These are phyloP conservation scores for Cryptococcus sp. DNA, from an alignment of 1,284 basidiomycete species.

Conservation along the genomic window DNA sequence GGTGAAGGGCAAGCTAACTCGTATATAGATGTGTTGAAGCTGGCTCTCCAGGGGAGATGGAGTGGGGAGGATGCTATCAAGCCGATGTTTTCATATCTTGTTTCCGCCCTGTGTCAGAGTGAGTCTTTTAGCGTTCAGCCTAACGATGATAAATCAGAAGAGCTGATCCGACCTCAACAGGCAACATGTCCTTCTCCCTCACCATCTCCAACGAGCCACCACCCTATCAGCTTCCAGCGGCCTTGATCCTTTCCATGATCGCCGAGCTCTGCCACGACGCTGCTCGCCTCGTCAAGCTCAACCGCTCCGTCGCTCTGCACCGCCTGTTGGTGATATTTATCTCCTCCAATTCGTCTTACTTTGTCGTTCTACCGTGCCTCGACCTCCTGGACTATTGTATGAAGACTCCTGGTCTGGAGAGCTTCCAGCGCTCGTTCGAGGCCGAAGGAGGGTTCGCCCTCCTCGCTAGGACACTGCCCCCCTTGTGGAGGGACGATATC, in stretches of 20 bases:
- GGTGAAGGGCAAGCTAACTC: not conserved
- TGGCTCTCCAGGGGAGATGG: conserved; percentile 40
- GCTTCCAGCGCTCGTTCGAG: conserved; percentile 47
- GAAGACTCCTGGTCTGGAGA: conserved; percentile 34
- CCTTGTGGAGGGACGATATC: conserved; percentile 37
- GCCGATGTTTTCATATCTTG: conserved; percentile 77
- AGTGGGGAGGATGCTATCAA: conserved; percentile 59
- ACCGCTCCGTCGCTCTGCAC: conserved; percentile 45
- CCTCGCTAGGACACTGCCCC: conserved; percentile 34
- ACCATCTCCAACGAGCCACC: conserved; percentile 26
- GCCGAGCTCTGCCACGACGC: conserved; percentile 31
- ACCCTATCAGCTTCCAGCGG: conserved; percentile 35
- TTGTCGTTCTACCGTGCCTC: conserved; percentile 41
- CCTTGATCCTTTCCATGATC: conserved; percentile 36
- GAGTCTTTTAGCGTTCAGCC: conserved; percentile 21
- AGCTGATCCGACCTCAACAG: not conserved
- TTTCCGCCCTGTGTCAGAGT: conserved; percentile 75
- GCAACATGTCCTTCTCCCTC: conserved; percentile 13
- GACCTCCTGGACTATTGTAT: conserved; percentile 39
- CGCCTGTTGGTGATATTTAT: conserved; percentile 49
- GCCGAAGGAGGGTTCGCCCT: conserved; percentile 47
- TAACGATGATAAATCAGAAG: not conserved
- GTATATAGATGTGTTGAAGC: conserved; percentile 26
- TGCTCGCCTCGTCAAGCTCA: conserved; percentile 43
- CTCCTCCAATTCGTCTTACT: conserved; percentile 43